Evolutionary conservation across 345 rosid genomes (phyloP), one percentile per base, ranked within the genome.

Genomic region (Arabidopsis arenosa): DNA sequence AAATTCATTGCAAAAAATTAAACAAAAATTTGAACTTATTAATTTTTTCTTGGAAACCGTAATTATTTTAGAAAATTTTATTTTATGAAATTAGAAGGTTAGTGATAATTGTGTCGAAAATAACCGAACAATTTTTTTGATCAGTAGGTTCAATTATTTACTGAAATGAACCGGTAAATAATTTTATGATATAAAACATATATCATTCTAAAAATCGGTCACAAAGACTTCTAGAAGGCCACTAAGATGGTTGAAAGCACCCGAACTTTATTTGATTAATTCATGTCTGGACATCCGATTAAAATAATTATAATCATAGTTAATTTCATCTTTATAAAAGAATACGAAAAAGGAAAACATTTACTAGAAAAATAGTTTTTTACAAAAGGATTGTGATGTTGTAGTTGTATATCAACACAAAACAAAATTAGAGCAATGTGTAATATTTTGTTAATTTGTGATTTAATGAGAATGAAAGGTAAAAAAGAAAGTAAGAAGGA

Each of bases 401-500:
- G 8, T n/a, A n/a, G n/a, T n/a, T n/a, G n/a, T 23, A 23, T 23
- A 23, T 23, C 26, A 1, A 23, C 26, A 1, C 2, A 23, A 23
- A 23, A 23, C 26, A 23, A 23, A 23, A 45, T n/a, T 45, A 6
- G 18, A 6, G 18, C 3, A 45, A n/a, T 6, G 18, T 45, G 51
- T n/a, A 45, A 43, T 43, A 13, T 45, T n/a, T 45, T 5, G 4
- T 3, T n/a, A 44, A 45, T 14, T 2, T 45, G 18, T 45, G n/a
- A 14, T 6, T 23, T 45, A n/a, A 18, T 57, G 43, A 57, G 12
- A 66, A 68, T 43, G 13, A 4, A 44, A 76, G 21, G 57, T 23
- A 4, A 53, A 41, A 53, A 41, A 66, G 33, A 74, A 56, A 58
- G 36, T 11, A 61, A 58, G 49, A 54, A 82, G 83, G 90, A 82